These are phyloP conservation scores for Ananas comosus DNA, from an alignment of 176 grass and related monocot species.

Conservation along the genomic window DNA sequence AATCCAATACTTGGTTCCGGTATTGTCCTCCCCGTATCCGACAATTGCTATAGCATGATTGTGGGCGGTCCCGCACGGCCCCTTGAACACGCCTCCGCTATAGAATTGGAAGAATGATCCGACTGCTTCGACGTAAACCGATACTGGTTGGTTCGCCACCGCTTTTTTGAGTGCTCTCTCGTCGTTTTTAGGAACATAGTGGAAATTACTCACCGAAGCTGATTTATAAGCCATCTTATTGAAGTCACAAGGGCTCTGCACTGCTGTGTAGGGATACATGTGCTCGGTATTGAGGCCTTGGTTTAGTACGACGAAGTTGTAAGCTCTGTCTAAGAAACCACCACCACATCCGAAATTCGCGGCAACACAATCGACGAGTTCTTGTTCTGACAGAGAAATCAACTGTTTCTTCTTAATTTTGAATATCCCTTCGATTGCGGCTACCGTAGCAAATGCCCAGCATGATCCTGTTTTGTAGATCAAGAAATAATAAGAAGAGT, in stretches of 20 bases:
- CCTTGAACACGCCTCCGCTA: not conserved
- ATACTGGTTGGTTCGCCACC: slow-evolving; percentile 5
- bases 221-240: not conserved
- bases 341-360: slow-evolving; percentile 27
- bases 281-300: slow-evolving; percentile 22
- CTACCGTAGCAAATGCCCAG: slow-evolving; percentile 45
- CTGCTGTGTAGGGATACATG: slow-evolving; percentile 35
- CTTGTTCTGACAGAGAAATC: slow-evolving; percentile 37
- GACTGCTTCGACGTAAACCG: not conserved
- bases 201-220: slow-evolving; percentile 11
- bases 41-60: not conserved
- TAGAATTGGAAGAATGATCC: slow-evolving; percentile 4
- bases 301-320: slow-evolving; percentile 30
- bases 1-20: not conserved
- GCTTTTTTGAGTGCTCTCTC: not conserved
- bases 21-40: not conserved
- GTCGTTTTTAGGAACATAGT: slow-evolving; percentile 9
- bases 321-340: slow-evolving; percentile 17
- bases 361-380: slow-evolving; percentile 49
- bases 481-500: too few relatives aligned
- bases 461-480: slow-evolving; percentile 10
- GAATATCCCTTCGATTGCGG: slow-evolving; percentile 41
- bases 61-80: not conserved
- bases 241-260: slow-evolving; percentile 1
- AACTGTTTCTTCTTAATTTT: slow-evolving; percentile 28